These are phyloP conservation scores for Termitomyces sp. DNA, from an alignment of 768 basidiomycete species.

Conservation along the genomic window DNA sequence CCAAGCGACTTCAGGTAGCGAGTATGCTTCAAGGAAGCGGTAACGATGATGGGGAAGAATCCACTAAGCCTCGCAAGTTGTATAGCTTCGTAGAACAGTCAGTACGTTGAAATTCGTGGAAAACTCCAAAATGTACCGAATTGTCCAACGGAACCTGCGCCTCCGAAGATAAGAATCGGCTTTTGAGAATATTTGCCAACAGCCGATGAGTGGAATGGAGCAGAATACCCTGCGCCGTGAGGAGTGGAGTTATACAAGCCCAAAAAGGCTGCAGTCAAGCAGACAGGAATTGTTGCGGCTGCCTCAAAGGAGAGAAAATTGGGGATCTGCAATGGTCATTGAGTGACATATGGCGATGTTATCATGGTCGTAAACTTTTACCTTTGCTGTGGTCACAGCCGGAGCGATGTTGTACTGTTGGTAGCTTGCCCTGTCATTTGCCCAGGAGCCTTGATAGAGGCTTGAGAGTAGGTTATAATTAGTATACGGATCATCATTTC, in stretches of 20 bases:
- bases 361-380: conserved; percentile 8
- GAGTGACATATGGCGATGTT: not conserved
- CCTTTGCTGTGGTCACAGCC: conserved; percentile 29
- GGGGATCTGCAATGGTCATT: conserved; percentile 25
- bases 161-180: conserved; percentile 17
- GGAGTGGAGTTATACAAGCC: conserved; percentile 17
- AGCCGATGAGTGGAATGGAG: conserved; percentile 9
- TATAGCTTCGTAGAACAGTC: conserved; percentile 24
- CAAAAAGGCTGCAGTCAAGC: conserved; percentile 35
- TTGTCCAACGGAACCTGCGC: conserved; percentile 17
- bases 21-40: conserved; percentile 21
- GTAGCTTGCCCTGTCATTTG: conserved; percentile 28
- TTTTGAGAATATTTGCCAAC: conserved; percentile 10
- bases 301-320: conserved; percentile 34
- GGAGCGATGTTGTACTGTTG: conserved; percentile 27
- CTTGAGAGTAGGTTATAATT: conserved; percentile 14
- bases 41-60: conserved; percentile 34
- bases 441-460: conserved; percentile 28
- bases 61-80: conserved; percentile 32
- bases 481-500: not conserved
- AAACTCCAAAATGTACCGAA: conserved; percentile 8
- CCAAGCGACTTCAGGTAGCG: conserved; percentile 27
- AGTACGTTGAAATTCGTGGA: not conserved
- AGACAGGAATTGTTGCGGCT: conserved; percentile 36
- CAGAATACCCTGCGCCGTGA: conserved; percentile 9